Conservation (phyloP, 106 monocot species). For the Hemerocallis citrina region DNA sequence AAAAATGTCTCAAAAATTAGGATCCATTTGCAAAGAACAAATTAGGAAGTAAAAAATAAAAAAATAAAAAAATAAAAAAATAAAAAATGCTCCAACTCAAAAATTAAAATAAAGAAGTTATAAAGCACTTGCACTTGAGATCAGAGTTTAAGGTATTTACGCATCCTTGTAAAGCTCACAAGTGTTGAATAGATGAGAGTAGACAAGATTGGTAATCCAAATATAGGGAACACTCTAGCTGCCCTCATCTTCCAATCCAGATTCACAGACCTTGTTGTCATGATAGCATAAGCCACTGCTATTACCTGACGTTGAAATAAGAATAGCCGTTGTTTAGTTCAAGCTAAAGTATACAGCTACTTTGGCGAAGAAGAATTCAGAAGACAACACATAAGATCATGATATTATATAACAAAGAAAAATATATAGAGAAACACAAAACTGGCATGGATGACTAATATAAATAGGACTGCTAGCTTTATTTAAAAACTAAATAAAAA, state of each 20-base stretch:
- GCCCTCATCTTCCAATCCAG: conserved; percentile 50
- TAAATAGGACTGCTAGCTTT: not conserved
- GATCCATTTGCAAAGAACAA: not conserved
- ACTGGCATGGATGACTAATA: not conserved
- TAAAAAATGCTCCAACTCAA: not conserved
- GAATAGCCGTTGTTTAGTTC: not conserved
- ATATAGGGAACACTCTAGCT: conserved; percentile 38
- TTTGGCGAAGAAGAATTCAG: not conserved
- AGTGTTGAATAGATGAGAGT: conserved; percentile 36
- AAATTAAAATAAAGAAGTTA: not conserved
- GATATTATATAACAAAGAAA: not conserved
- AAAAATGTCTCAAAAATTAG: no score
- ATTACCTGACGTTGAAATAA: conserved; percentile 37
- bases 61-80: not conserved
- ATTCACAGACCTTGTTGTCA: conserved; percentile 38
- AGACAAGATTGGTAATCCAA: conserved; percentile 40
- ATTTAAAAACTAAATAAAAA: no score
- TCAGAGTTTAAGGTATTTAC: conserved; percentile 41
- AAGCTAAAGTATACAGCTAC: not conserved
- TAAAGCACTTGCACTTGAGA: not conserved
- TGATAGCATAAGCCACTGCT: conserved; percentile 47
- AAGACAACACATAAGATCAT: not conserved
- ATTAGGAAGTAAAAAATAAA: not conserved
- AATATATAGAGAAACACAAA: not conserved
- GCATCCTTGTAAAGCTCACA: conserved; percentile 38